phyloP scores from a whole-genome alignment of 805 yeast species.

The Wickerhamiella azymoides region DNA sequence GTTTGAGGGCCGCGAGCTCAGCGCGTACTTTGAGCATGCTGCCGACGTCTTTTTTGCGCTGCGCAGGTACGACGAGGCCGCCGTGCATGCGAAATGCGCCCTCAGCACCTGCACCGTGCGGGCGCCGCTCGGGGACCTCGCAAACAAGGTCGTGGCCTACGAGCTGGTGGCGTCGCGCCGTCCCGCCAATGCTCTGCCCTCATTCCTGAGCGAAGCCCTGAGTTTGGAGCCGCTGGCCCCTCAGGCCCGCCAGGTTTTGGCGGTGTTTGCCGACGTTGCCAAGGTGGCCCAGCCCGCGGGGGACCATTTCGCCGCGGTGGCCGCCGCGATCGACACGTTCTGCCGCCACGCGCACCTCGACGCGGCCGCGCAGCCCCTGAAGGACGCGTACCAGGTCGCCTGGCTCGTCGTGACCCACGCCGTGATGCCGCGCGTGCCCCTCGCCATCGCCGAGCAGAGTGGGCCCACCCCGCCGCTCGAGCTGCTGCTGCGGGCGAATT shows the following conservation, averaged over 20 bases:
- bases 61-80: neutral
- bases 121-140: neutral
- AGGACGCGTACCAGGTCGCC: neutral
- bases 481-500: neutral
- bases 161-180: neutral
- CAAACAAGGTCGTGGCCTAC: neutral
- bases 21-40: neutral
- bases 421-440: neutral
- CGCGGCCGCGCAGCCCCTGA: neutral
- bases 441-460: neutral
- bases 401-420: constrained; percentile 4
- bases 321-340: neutral
- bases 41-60: neutral
- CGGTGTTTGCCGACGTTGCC: neutral
- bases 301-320: no score
- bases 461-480: neutral
- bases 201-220: neutral
- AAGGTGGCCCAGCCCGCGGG: neutral
- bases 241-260: neutral
- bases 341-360: neutral
- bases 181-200: neutral
- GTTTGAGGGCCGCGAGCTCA: neutral
- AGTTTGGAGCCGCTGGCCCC: neutral
- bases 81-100: constrained; percentile 5
- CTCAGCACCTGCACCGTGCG: neutral